Conservation (phyloP, 306 rosid genomes). For the Begonia loranthoides region DNA sequence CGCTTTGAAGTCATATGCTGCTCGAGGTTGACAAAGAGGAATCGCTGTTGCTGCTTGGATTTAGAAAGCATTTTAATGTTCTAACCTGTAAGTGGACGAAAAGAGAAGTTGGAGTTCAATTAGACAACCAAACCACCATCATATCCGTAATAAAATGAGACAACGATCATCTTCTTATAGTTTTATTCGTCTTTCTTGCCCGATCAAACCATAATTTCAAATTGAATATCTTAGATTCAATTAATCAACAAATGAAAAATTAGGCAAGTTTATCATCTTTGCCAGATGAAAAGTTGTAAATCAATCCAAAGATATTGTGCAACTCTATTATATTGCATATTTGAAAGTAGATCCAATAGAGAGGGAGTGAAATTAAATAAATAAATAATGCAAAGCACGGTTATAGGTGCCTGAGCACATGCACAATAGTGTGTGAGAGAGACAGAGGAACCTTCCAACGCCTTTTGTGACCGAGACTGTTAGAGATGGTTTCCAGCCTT, state of each 20-base stretch:
- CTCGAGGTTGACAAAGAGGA: no score
- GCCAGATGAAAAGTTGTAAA: no score
- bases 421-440: neutral
- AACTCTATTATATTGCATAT: no score
- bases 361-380: neutral
- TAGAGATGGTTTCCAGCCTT: slow-evolving; percentile 55
- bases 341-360: neutral
- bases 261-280: no score
- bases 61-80: slow-evolving; percentile 72
- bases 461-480: slow-evolving; percentile 41
- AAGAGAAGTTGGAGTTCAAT: neutral
- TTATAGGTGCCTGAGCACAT: neutral
- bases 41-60: slow-evolving; percentile 3
- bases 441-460: slow-evolving; percentile 72
- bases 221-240: neutral
- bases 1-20: no score
- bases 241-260: no score
- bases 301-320: no score
- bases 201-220: neutral
- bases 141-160: no score
- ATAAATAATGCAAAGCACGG: neutral
- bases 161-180: neutral
- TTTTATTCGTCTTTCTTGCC: neutral
- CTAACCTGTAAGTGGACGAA: slow-evolving; percentile 37
- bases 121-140: neutral